Conservation (phyloP, 2,329 filamentous ascomycete species). For the Colletotrichum trifolii region DNA sequence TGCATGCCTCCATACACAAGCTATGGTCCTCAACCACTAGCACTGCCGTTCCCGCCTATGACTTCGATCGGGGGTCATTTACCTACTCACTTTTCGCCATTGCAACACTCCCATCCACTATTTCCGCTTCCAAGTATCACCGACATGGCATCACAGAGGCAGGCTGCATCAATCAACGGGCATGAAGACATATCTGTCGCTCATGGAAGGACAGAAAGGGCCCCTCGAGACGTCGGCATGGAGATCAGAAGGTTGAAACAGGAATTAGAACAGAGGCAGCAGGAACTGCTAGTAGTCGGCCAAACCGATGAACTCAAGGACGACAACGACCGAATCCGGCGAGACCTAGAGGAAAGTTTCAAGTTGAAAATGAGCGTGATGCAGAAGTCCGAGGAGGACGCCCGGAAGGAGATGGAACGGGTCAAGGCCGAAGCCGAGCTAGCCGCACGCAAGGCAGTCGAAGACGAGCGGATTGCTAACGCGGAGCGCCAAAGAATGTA, state of each 20-base stretch:
- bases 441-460: constrained; percentile 39
- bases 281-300: background rate
- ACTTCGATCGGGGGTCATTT: too few relatives aligned
- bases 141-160: too few relatives aligned
- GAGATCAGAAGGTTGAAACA: background rate
- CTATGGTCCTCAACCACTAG: too few relatives aligned
- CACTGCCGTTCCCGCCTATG: too few relatives aligned
- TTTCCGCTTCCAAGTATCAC: too few relatives aligned
- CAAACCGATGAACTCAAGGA: background rate
- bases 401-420: constrained; percentile 48
- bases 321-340: background rate
- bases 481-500: background rate
- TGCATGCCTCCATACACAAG: too few relatives aligned
- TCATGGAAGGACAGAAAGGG: too few relatives aligned
- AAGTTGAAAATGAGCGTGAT: background rate
- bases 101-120: too few relatives aligned
- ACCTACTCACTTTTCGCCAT: too few relatives aligned
- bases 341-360: background rate
- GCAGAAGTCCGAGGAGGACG: constrained; percentile 18
- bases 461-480: constrained; percentile 16
- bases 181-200: too few relatives aligned
- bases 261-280: background rate
- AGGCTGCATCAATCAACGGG: too few relatives aligned
- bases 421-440: constrained; percentile 47
- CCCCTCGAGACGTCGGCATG: too few relatives aligned